Evolutionary conservation across 352 stramenopile genomes (phyloP), one percentile per base, ranked within the genome.

Genomic region (Plasmopara viticola): DNA sequence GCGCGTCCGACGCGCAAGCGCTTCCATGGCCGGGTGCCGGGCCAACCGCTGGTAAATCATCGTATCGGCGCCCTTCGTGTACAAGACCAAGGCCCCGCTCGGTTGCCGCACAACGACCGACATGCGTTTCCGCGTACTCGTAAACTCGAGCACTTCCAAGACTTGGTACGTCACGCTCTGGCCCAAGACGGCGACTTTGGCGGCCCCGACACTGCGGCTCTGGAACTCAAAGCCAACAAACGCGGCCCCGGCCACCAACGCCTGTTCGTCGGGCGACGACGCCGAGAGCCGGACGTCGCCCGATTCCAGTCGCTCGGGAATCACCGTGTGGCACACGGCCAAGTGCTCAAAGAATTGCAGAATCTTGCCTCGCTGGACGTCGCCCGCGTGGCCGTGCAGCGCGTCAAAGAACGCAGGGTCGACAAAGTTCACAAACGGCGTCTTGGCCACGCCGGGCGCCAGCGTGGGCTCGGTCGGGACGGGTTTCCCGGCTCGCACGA

Each of bases 51-150:
- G 77, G 51, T 96, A 90, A 35, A 98, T 94, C 60, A 96, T 87
- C 65, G 90, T 96, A 53, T 98, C 93, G 6, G 93, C 93, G n/a
- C 93, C 93, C 62, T 98, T 96, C 15, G 58, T 77, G 64, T 87
- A 90, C 20, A 94, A 52, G 9, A 84, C 47, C 18, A 88, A 48
- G 52, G 81, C 66, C 45, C 78, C 77, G 13, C 25, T 74, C 1
- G 76, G 73, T 5, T 71, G 65, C 2, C 78, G 73, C 18, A 89
- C 67, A 2, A 94, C 66, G 1, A 89, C 70, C 0, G 74, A 87
- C 80, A 91, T 91, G 13, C 79, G 74, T 50, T 90, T 90, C 15
- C 80, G 65, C 6, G 74, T 88, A 35, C 74, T 86, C 62, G 84
- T 90, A 41, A 91, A 90, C 31, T 91, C 75, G 12, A 94, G 62